Percentiles rank a stretch among this genome's conserved stretches.
These are phyloP conservation scores for Eucalyptus leucophloia DNA, from an alignment of 345 rosid species.

Conservation along the genomic window DNA sequence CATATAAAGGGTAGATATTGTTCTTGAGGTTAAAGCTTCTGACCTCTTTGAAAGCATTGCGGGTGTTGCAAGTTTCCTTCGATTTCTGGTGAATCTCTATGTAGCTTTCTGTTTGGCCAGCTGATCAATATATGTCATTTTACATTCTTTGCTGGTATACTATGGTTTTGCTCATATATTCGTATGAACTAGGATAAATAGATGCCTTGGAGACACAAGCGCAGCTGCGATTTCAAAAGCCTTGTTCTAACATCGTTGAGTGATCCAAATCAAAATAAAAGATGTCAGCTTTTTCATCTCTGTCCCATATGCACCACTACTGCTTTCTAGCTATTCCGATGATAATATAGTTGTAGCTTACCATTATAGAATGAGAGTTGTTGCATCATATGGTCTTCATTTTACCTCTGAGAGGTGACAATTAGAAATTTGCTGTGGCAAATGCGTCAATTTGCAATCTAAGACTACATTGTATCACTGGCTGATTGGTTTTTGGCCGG, in stretches of 20 bases:
- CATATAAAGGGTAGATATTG: too few relatives aligned
- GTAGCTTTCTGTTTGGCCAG: too few relatives aligned
- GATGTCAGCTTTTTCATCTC: background rate
- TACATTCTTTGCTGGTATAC: too few relatives aligned
- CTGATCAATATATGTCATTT: accelerated
- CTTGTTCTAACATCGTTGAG: too few relatives aligned
- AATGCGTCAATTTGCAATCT: background rate
- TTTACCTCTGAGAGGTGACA: background rate
- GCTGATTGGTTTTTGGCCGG: background rate
- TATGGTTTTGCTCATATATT: too few relatives aligned
- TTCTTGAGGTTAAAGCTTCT: too few relatives aligned
- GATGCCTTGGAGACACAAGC: accelerated
- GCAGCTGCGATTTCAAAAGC: too few relatives aligned
- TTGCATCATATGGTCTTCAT: background rate
- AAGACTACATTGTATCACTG: background rate
- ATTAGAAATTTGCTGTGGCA: background rate
- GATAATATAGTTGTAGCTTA: background rate
- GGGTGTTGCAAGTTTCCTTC: too few relatives aligned
- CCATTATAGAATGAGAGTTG: background rate
- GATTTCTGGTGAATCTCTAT: too few relatives aligned
- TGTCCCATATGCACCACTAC: background rate
- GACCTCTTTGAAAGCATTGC: too few relatives aligned
- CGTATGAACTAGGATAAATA: too few relatives aligned
- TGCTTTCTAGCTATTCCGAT: background rate
- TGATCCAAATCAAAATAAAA: too few relatives aligned